These are phyloP conservation scores for Sisymbrium altissimum DNA, from an alignment of 345 rosid genomes.

Conservation along the genomic window DNA sequence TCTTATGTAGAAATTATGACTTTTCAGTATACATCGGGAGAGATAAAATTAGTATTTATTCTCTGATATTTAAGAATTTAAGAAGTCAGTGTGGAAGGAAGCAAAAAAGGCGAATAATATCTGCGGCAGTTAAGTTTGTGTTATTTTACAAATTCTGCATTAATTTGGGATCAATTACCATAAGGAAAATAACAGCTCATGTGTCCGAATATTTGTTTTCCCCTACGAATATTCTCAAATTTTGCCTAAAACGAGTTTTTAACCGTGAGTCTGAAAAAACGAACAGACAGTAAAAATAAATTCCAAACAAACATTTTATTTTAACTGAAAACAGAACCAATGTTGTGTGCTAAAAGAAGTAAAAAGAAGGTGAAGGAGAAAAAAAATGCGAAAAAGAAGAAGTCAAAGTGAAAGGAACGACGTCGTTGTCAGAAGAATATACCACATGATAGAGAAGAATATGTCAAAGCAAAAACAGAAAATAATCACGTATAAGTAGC, in stretches of 20 bases:
- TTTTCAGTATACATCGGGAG: no score
- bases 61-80: no score
- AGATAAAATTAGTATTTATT: no score
- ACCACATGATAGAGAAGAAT: constrained; percentile 16
- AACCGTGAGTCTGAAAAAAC: constrained; percentile 3
- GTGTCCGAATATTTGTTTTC: constrained; percentile 2
- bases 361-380: constrained; percentile 4
- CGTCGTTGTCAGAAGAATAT: constrained; percentile 31
- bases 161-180: constrained; percentile 8
- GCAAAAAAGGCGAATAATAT: neutral
- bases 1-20: no score
- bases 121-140: neutral
- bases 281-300: neutral
- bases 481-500: constrained; percentile 24
- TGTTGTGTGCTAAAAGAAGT: constrained; percentile 21
- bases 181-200: constrained; percentile 7
- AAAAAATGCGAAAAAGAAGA: neutral
- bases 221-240: constrained; percentile 9
- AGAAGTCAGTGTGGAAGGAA: no score
- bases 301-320: neutral
- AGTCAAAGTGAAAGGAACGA: constrained; percentile 18
- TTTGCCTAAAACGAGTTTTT: neutral
- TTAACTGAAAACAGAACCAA: constrained; percentile 16
- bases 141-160: constrained; percentile 1
- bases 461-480: constrained; percentile 25